phyloP scores from a whole-genome alignment of 2,329 filamentous ascomycete species.

The Beauveria australis region DNA sequence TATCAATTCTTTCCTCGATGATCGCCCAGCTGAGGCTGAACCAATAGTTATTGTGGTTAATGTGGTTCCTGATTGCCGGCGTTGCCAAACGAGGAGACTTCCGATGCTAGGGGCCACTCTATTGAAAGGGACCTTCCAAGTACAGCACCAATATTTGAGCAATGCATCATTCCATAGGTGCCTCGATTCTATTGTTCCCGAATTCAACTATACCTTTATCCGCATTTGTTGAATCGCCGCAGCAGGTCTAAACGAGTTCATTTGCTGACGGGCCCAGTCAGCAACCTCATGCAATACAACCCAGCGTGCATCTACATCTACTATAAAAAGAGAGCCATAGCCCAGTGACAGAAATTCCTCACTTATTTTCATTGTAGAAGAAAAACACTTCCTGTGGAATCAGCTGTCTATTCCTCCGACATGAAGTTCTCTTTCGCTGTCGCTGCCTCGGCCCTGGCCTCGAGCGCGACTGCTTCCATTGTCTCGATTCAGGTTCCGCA shows the following conservation, averaged over 20 bases:
- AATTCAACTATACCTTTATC: background rate
- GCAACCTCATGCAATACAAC: background rate
- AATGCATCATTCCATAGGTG: background rate
- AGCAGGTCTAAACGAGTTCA: no score
- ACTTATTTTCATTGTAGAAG: background rate
- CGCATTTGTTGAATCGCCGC: background rate
- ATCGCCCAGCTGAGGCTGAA: background rate
- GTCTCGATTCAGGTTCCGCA: background rate
- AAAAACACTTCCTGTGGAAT: no score
- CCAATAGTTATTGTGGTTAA: background rate
- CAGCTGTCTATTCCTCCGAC: background rate
- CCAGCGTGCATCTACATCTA: background rate
- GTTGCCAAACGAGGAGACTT: background rate
- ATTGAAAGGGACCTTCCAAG: background rate
- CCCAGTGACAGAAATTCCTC: background rate
- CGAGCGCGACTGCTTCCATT: background rate
- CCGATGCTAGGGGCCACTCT: background rate
- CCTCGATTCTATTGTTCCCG: background rate
- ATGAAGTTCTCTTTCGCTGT: background rate
- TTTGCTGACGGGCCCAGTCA: no score
- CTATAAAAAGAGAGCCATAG: background rate
- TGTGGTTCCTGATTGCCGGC: background rate
- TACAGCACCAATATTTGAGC: background rate
- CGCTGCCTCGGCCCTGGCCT: background rate
- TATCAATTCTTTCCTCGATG: background rate